Evolutionary conservation across 768 basidiomycete genomes (phyloP).

Genomic region (Amylocystis lapponica): DNA sequence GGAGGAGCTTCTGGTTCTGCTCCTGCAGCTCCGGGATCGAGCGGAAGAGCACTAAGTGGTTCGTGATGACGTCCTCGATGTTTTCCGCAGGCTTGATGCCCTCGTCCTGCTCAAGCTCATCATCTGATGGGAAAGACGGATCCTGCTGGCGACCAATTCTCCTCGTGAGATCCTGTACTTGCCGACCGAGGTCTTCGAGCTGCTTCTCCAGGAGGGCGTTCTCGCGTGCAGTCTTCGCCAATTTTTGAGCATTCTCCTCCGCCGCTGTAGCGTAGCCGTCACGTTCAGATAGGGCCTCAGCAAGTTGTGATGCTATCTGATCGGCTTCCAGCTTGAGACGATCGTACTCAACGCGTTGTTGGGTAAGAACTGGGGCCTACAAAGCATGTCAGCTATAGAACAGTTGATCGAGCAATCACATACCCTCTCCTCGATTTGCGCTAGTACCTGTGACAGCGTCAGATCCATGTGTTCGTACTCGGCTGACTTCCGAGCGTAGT

Average conservation of each 20-base stretch:
- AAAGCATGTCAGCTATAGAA: neutral
- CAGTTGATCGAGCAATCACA: conserved; percentile 21
- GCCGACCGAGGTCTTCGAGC: conserved; percentile 76
- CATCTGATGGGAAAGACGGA: conserved; percentile 71
- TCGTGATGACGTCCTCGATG: conserved; percentile 79
- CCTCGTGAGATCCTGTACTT: conserved; percentile 74
- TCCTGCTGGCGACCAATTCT: conserved; percentile 81
- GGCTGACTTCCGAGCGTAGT: conserved; percentile 66
- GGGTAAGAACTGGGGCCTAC: conserved; percentile 84
- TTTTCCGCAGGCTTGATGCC: conserved; percentile 43
- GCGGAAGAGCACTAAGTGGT: conserved; percentile 82
- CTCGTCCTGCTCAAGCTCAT: conserved; percentile 44
- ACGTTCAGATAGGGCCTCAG: conserved; percentile 68
- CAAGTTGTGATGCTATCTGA: conserved; percentile 75
- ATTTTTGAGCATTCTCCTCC: conserved; percentile 58
- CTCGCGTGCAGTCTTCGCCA: conserved; percentile 51
- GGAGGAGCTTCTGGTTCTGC: conserved; percentile 87
- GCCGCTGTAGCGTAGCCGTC: conserved; percentile 54
- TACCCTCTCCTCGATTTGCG: conserved; percentile 89
- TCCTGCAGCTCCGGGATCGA: conserved; percentile 77
- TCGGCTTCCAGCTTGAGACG: conserved; percentile 74
- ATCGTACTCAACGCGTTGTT: conserved; percentile 88
- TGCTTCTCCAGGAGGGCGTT: conserved; percentile 68
- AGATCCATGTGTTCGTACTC: conserved; percentile 86
- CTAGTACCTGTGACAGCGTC: conserved; percentile 71